phyloP scores from a whole-genome alignment of 805 yeast species.

The Yarrowia sp. region DNA sequence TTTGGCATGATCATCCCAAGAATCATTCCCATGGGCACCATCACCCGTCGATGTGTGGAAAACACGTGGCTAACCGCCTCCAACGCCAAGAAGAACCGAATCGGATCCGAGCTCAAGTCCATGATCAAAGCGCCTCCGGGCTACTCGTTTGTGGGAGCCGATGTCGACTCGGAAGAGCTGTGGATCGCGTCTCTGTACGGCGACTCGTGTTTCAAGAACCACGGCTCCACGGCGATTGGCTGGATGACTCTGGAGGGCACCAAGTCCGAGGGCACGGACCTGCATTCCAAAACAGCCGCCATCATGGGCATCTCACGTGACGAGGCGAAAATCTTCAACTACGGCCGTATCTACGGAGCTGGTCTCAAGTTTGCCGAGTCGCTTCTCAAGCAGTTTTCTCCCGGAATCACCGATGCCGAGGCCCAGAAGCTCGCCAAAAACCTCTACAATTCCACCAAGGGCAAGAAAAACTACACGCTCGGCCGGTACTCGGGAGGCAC shows the following conservation, averaged over 20 bases:
- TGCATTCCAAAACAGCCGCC: conserved; percentile 91
- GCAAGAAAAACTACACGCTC: conserved; percentile 52
- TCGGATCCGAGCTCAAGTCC: conserved; percentile 94
- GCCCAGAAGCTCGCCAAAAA: conserved; percentile 69
- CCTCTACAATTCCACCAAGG: conserved; percentile 85
- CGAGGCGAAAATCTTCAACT: conserved; percentile 94
- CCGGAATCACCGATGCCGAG: conserved; percentile 66
- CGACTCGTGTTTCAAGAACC: conserved; percentile 84
- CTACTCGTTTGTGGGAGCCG: conserved; percentile 94
- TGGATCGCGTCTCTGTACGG: conserved; percentile 98
- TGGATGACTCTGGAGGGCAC: conserved; percentile 99
- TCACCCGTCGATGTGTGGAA: conserved; percentile 95
- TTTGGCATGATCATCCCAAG: conserved; percentile 84
- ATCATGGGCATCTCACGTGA: conserved; percentile 87
- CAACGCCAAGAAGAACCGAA: conserved; percentile 81
- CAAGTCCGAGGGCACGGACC: conserved; percentile 87
- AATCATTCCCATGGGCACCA: conserved; percentile 92
- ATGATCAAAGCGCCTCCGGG: conserved; percentile 87
- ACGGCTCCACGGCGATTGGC: conserved; percentile 96
- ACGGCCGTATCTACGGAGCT: conserved; percentile 98
- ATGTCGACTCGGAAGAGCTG: conserved; percentile 96
- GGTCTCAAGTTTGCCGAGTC: conserved; percentile 89
- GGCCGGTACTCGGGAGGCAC: conserved; percentile 71
- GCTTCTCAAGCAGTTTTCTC: conserved; percentile 83
- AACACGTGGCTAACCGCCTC: conserved; percentile 98